Conservation (phyloP, 2,329 filamentous ascomycete genomes). For the Colletotrichum orchidophilum region DNA sequence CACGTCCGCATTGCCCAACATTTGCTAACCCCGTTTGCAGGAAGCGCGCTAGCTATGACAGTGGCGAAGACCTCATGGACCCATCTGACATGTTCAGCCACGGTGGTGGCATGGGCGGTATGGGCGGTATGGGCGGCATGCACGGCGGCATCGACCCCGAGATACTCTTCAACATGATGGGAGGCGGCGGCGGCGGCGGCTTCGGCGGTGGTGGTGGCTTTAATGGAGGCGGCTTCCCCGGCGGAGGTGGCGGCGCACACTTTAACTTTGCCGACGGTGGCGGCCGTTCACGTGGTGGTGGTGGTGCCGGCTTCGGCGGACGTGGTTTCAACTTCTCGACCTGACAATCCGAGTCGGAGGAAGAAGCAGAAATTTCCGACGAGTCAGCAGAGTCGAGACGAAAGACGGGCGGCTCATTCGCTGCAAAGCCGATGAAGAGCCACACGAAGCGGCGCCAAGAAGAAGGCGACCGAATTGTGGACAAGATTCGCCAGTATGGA, state of each 20-base stretch:
- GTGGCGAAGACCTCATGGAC: conserved; percentile 89
- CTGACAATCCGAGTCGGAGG: conserved; percentile 56
- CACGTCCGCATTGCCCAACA: not conserved
- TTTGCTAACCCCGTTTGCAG: conserved; percentile 56
- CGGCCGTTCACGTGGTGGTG: conserved; percentile 48
- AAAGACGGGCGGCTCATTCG: conserved; percentile 37
- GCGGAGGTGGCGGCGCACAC: conserved; percentile 59
- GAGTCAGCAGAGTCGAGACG: conserved; percentile 41
- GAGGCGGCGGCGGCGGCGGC: conserved; percentile 67
- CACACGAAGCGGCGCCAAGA: conserved; percentile 44
- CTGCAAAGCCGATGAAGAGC: conserved; percentile 41
- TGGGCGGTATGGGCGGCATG: conserved; percentile 64
- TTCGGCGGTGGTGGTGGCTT: conserved; percentile 59
- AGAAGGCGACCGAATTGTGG: conserved; percentile 50
- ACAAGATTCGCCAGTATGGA: conserved; percentile 53
- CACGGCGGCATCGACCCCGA: conserved; percentile 77
- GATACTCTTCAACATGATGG: conserved; percentile 87
- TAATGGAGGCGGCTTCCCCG: conserved; percentile 62
- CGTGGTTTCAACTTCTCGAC: conserved; percentile 52
- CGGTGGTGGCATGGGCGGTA: conserved; percentile 66
- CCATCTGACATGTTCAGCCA: conserved; percentile 85
- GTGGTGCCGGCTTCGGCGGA: conserved; percentile 46
- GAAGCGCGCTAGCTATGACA: conserved; percentile 91
- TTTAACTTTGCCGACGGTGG: conserved; percentile 64
- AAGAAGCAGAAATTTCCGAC: conserved; percentile 45